A percentile compares a stretch with the other conserved stretches of the same genome.
phyloP scores from a whole-genome alignment of 768 basidiomycete genomes.

The Lyophyllum semitale region DNA sequence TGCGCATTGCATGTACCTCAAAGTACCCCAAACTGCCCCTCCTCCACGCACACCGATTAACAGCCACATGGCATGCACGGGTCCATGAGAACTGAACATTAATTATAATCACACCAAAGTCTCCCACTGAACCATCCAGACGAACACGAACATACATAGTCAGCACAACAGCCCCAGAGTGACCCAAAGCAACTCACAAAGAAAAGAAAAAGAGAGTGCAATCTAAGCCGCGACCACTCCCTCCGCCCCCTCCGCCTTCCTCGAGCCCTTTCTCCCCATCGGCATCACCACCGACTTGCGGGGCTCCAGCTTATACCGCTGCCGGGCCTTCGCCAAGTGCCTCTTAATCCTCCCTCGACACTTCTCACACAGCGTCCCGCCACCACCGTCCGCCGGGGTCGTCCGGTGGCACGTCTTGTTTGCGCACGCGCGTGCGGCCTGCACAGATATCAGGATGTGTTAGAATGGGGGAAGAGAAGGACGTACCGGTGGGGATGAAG shows the following conservation, averaged over 20 bases:
- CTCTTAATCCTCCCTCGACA: conserved; percentile 48
- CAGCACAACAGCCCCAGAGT: background rate
- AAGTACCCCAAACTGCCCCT: background rate
- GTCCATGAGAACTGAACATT: background rate
- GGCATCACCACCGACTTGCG: conserved; percentile 24
- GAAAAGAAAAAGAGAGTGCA: background rate
- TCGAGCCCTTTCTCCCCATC: background rate
- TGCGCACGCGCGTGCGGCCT: conserved; percentile 22
- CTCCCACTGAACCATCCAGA: background rate
- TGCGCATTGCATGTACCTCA: background rate
- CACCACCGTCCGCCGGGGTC: conserved; percentile 20
- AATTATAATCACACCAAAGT: background rate
- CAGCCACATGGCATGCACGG: background rate
- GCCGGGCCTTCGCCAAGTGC: conserved; percentile 42
- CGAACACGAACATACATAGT: background rate
- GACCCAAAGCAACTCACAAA: background rate
- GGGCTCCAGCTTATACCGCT: conserved; percentile 47
- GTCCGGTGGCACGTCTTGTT: conserved; percentile 42
- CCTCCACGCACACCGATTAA: too few relatives aligned
- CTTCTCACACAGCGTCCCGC: conserved; percentile 41
- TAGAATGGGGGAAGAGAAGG: background rate
- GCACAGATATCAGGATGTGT: background rate
- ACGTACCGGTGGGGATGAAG: background rate
- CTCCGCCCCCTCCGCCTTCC: background rate
- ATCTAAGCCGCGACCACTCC: background rate